These are phyloP conservation scores for Fusarium camptoceras DNA, from an alignment of 2,329 filamentous ascomycete genomes.

Conservation along the genomic window DNA sequence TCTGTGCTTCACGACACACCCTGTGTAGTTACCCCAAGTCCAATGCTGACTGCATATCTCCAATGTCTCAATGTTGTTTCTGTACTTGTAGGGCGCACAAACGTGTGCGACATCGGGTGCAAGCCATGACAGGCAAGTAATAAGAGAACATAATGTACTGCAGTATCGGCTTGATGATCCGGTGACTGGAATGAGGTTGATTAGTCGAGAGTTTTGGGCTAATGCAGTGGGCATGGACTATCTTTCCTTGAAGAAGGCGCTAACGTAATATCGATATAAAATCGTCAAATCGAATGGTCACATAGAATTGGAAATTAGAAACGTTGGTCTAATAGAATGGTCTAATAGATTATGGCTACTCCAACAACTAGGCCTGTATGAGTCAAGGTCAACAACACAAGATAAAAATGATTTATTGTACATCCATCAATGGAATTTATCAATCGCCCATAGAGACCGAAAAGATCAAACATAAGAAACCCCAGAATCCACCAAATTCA, in stretches of 20 bases:
- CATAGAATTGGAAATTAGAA: background rate
- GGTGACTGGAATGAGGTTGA: background rate
- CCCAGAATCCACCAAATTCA: background rate
- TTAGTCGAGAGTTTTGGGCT: constrained; percentile 8
- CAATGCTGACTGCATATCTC: background rate
- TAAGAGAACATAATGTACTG: background rate
- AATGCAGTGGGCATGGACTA: background rate
- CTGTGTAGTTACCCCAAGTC: background rate
- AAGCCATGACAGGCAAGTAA: background rate
- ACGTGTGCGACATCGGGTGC: constrained; percentile 12
- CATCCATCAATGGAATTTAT: background rate
- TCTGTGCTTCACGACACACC: background rate
- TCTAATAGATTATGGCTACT: background rate
- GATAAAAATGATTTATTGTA: background rate
- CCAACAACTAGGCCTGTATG: background rate
- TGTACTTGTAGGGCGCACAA: constrained; percentile 24
- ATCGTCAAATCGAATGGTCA: constrained; percentile 16
- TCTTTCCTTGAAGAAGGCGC: background rate
- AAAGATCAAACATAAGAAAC: background rate
- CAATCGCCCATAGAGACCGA: background rate
- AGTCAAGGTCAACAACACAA: too few species aligned
- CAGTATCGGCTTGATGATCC: constrained; percentile 1
- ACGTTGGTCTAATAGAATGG: background rate
- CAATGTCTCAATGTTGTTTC: background rate
- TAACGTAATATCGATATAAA: constrained; percentile 6